Evolutionary conservation across 352 stramenopile species (phyloP).

Genomic region (Pythium coloratum): DNA sequence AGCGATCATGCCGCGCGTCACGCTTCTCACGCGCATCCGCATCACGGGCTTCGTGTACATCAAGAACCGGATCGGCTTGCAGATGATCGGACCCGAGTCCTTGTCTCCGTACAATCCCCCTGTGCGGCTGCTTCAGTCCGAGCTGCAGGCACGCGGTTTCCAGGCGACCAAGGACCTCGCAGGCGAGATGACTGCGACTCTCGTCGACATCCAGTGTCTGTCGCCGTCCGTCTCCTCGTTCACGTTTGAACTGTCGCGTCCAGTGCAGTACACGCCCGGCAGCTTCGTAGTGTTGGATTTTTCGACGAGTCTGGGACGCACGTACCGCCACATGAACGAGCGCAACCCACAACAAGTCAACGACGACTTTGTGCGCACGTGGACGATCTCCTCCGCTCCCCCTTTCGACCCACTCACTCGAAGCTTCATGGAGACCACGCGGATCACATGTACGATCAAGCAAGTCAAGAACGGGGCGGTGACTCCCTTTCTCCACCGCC

Average conservation of each 20-base stretch:
- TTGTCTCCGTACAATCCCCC: slow-evolving; percentile 19
- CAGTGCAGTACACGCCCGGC: slow-evolving; percentile 10
- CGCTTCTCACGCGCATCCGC: slow-evolving; percentile 13
- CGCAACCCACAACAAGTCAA: slow-evolving; percentile 10
- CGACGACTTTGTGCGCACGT: slow-evolving; percentile 21
- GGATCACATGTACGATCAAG: slow-evolving; percentile 20
- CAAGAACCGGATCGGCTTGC: neutral
- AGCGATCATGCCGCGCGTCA: slow-evolving; percentile 16
- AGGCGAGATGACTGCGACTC: slow-evolving; percentile 2
- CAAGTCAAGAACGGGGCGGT: slow-evolving; percentile 6
- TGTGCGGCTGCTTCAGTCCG: neutral
- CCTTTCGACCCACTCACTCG: neutral
- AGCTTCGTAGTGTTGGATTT: slow-evolving; percentile 12
- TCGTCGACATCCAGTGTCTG: slow-evolving; percentile 5
- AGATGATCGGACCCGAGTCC: neutral
- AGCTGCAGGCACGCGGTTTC: neutral
- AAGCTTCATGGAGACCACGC: neutral
- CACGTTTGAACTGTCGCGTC: slow-evolving; percentile 8
- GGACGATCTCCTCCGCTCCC: slow-evolving; percentile 12
- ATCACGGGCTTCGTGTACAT: slow-evolving; percentile 14
- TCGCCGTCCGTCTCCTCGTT: slow-evolving; percentile 6
- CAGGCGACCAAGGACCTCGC: neutral
- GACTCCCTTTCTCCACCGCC: slow-evolving; percentile 14
- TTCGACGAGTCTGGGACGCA: neutral
- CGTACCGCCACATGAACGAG: slow-evolving; percentile 18